Base-by-base conservation (phyloP, 805 yeast species). In the Candida mattraensis region DNA sequence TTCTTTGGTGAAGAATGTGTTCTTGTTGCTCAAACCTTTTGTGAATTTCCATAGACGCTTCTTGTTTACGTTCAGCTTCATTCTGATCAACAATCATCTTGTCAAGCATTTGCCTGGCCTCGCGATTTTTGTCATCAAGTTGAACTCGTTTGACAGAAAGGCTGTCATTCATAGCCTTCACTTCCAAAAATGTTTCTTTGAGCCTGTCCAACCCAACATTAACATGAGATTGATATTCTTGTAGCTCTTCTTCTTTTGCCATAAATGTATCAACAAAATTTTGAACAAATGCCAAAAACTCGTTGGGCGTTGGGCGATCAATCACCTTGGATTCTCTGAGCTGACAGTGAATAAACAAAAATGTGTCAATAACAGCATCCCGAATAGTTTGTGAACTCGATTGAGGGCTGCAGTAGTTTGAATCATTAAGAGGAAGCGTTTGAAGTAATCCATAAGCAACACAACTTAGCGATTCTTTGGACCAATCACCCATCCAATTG, bases 401-500 rank as follows among this genome's bases (percentile, higher is more conserved):
- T 3, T 50, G 28, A 2, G 80, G 76, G 4, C 57, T 38, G 1
- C 23, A 24, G 44, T 66, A 74, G 11, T 56, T 62, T 1, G 76
- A 64, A 33, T 63, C 54, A 37, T 80, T 83, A 11, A 83, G 54
- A 1, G 91, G 85, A 8, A 79, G 25, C 3, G 30, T 11, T 11
- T 29, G 27, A 50, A 24, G 51, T 37, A 24, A 12, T n/a, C 49
- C 41, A 1, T 22, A 9, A 3, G 82, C 76, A 21, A 87, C 76
- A 32, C 76, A 75, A 5, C 43, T 35, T 31, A 81, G 56, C 0
- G 87, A 63, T 0, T 51, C 40, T 3, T 47, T 40, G 0, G 81
- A 67, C 96, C 97, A 89, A 35, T 78, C 78, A 4, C 95, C 95
- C 82, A 87, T 78, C 88, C 91, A 86, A 51, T 82, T 77, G 24